Conservation (phyloP, 2,329 filamentous ascomycete species). For the Mycocentrospora acerina region DNA sequence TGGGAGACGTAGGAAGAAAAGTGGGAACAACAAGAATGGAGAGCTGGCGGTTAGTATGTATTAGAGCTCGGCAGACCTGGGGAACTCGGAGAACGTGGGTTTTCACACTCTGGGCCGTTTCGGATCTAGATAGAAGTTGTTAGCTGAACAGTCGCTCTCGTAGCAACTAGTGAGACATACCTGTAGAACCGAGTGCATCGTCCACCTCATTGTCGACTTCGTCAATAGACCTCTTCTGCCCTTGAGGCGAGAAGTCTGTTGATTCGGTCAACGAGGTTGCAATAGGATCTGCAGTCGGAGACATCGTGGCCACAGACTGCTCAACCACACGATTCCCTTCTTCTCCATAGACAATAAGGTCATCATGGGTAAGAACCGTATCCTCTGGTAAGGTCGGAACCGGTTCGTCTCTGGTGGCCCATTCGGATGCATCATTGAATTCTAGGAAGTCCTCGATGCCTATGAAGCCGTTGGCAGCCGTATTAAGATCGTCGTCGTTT, state of each 20-base stretch:
- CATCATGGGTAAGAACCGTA: slow-evolving; percentile 10
- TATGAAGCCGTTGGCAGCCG: slow-evolving; percentile 11
- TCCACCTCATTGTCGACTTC: slow-evolving; percentile 32
- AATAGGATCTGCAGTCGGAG: slow-evolving; percentile 30
- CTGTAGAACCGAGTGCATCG: slow-evolving; percentile 29
- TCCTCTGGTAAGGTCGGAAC: slow-evolving; percentile 10
- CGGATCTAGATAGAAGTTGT: slow-evolving; percentile 22
- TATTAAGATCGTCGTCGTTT: slow-evolving; percentile 6
- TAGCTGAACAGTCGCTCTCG: slow-evolving; percentile 9
- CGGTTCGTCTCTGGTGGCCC: slow-evolving; percentile 16
- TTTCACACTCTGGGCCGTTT: slow-evolving; percentile 36
- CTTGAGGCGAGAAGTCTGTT: slow-evolving; percentile 28
- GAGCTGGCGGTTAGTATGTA: slow-evolving; percentile 24
- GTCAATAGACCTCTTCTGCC: slow-evolving; percentile 36
- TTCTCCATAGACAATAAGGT: slow-evolving; percentile 13
- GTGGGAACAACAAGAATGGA: neutral
- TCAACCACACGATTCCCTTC: slow-evolving; percentile 28
- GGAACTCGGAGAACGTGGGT: slow-evolving; percentile 21
- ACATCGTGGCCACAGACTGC: slow-evolving; percentile 25
- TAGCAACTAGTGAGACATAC: slow-evolving; percentile 15
- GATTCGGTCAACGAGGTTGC: slow-evolving; percentile 26
- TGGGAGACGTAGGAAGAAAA: neutral
- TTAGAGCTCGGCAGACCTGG: slow-evolving; percentile 1
- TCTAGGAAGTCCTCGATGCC: slow-evolving; percentile 21
- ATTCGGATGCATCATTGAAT: slow-evolving; percentile 19